Evolutionary conservation across 805 yeast genomes (phyloP).

Genomic region (Yamadazyma insecticola): DNA sequence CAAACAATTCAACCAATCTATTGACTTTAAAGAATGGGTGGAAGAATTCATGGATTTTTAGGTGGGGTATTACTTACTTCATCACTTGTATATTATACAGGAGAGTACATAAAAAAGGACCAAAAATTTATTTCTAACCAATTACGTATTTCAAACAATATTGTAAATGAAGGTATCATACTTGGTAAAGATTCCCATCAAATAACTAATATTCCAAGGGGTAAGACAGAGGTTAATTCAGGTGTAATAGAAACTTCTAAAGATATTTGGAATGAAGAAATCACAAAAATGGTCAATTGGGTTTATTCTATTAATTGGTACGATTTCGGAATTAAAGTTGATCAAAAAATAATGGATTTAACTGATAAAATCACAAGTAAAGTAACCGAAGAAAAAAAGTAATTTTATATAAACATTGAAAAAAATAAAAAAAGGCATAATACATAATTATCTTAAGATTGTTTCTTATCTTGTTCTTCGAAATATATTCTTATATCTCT

Average conservation of each 20-base stretch:
- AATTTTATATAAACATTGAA: background rate
- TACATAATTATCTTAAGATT: background rate
- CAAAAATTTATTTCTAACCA: constrained; percentile 43
- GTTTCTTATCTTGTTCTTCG: constrained; percentile 19
- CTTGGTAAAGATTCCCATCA: constrained; percentile 42
- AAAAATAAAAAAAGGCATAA: background rate
- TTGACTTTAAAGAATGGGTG: constrained; percentile 26
- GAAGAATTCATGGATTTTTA: constrained; percentile 41
- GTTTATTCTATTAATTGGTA: constrained; percentile 52
- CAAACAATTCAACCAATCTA: too few relatives aligned
- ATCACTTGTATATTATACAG: constrained; percentile 58
- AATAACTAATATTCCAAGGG: constrained; percentile 31
- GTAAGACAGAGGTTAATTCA: constrained; percentile 4
- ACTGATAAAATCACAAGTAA: constrained; percentile 17
- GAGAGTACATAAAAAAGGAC: constrained; percentile 48
- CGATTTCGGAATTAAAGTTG: constrained; percentile 32
- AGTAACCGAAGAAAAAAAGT: constrained; percentile 1
- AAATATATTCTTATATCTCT: constrained; percentile 50
- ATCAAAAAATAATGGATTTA: constrained; percentile 25
- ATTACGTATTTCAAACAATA: constrained; percentile 43
- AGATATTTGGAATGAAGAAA: constrained; percentile 78
- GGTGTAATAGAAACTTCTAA: constrained; percentile 54
- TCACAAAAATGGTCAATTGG: constrained; percentile 60
- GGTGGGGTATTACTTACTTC: constrained; percentile 60
- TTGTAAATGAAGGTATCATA: constrained; percentile 51